Evolutionary conservation across 352 stramenopile species (phyloP), one percentile per base, ranked within the genome.

Genomic region (Pythium oligandrum): DNA sequence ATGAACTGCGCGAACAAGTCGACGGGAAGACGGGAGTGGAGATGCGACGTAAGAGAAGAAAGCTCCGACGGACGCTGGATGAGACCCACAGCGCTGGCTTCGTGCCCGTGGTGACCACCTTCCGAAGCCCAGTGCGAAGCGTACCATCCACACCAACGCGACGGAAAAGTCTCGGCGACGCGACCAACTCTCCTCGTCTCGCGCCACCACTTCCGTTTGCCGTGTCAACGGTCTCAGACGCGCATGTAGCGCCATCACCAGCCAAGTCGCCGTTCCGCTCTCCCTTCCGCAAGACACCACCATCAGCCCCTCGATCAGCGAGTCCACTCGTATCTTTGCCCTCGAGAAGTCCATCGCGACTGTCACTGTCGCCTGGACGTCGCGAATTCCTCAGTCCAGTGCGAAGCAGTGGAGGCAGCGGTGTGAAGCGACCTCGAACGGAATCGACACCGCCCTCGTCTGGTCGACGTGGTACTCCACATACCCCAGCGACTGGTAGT

Each of bases 211-310:
- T 90, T 9, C 59, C 64, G 3, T 40, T 81, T 11, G 67, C 68
- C 1, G 59, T 87, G 2, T 59, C 62, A 33, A 74, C 61, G 12
- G 71, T 74, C 2, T 70, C 72, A n/a, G 69, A 75, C 3, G 57
- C 71, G 6, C 70, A 71, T 32, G 59, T 50, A n/a, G 10, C 12
- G 35, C 65, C 73, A 26, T 84, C 71, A 6, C 66, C 79, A 1
- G 69, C 81, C 39, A 81, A 83, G 39, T 93, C 83, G n/a, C 63
- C 63, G 12, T 92, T 86, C 48, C 73, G 80, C 9, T 90, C 81
- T 12, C 78, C 83, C 7, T 90, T 92, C 57, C 68, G 77, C 17
- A 92, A 92, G 69, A 88, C 86, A 53, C 44, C 68, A 26, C 74
- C 70, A 32, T 71, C 75, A 4, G 40, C 56, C 35, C 48, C 64